These are phyloP conservation scores for Prillingera fragicola DNA, from an alignment of 1,284 basidiomycete genomes.

Conservation along the genomic window DNA sequence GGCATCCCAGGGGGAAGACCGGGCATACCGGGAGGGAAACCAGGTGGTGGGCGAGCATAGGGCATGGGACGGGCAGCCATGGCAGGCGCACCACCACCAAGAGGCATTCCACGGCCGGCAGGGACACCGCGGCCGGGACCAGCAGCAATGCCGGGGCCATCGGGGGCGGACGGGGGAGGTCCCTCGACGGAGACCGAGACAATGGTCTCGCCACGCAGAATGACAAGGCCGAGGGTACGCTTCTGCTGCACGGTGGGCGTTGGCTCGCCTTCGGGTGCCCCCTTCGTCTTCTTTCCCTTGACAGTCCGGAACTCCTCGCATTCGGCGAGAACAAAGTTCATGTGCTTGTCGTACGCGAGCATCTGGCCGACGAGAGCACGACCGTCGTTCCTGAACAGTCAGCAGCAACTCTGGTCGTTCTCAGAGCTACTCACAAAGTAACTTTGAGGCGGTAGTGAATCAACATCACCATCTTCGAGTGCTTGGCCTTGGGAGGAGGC, in stretches of 20 bases:
- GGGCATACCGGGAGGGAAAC: constrained; percentile 63
- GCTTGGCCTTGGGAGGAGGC: constrained; percentile 75
- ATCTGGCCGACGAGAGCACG: constrained; percentile 94
- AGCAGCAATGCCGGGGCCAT: constrained; percentile 54
- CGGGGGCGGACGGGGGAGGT: constrained; percentile 91
- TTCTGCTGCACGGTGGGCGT: constrained; percentile 91
- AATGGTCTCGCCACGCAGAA: constrained; percentile 92
- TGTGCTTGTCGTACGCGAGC: constrained; percentile 98
- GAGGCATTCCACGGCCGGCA: constrained; percentile 94
- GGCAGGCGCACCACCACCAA: constrained; percentile 76
- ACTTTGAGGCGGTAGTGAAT: constrained; percentile 97
- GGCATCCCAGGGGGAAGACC: constrained; percentile 52
- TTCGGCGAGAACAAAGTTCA: constrained; percentile 98
- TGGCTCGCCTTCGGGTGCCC: constrained; percentile 49
- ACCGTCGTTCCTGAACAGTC: constrained; percentile 69
- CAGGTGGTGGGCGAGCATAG: constrained; percentile 56
- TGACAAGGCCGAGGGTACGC: constrained; percentile 88
- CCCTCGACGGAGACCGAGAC: constrained; percentile 94
- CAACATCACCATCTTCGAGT: constrained; percentile 95
- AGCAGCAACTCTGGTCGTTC: background rate
- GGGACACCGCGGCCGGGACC: constrained; percentile 93
- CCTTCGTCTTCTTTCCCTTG: constrained; percentile 50
- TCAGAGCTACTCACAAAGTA: constrained; percentile 58
- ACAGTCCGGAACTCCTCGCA: constrained; percentile 93
- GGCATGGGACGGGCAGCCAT: constrained; percentile 77